These are phyloP conservation scores for Rhinocladiella similis DNA, from an alignment of 2,329 filamentous ascomycete species.

Conservation along the genomic window DNA sequence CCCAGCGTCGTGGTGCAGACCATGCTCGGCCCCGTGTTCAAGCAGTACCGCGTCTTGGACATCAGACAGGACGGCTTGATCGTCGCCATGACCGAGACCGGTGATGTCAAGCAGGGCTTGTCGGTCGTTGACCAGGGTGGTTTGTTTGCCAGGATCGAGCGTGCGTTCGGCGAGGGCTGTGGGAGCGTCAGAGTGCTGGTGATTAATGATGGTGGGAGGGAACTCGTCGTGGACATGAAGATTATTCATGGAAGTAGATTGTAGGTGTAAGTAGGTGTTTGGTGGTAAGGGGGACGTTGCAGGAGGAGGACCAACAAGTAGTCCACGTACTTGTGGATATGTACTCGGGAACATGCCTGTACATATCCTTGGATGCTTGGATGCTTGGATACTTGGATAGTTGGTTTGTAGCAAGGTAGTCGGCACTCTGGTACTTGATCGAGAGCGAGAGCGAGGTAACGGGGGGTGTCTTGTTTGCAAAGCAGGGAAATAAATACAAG, in stretches of 20 bases:
- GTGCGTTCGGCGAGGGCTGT: slow-evolving; percentile 86
- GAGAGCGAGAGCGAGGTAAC: no score
- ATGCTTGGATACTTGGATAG: no score
- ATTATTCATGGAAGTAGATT: slow-evolving; percentile 78
- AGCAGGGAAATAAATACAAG: no score
- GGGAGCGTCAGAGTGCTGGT: slow-evolving; percentile 94
- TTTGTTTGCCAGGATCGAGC: slow-evolving; percentile 76
- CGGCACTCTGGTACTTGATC: no score
- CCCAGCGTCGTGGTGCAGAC: slow-evolving; percentile 98
- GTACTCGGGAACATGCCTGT: no score
- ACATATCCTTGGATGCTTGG: no score
- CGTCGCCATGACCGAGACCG: slow-evolving; percentile 98
- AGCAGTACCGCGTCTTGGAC: slow-evolving; percentile 99
- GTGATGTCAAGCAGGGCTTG: slow-evolving; percentile 96
- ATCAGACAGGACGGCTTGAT: slow-evolving; percentile 79
- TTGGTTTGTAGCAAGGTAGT: no score
- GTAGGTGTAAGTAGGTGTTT: slow-evolving; percentile 40
- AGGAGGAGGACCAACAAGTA: no score
- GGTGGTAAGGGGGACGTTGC: neutral
- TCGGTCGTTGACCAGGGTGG: slow-evolving; percentile 93
- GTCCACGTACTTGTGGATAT: no score
- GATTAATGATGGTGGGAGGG: slow-evolving; percentile 86
- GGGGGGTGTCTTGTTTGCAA: no score
- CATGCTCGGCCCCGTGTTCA: slow-evolving; percentile 99
- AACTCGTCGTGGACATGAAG: slow-evolving; percentile 99